Percentiles rank a stretch among this genome's conserved stretches.
Conservation (phyloP, 495 filamentous ascomycete species). For the Penicillium pancosmium region DNA sequence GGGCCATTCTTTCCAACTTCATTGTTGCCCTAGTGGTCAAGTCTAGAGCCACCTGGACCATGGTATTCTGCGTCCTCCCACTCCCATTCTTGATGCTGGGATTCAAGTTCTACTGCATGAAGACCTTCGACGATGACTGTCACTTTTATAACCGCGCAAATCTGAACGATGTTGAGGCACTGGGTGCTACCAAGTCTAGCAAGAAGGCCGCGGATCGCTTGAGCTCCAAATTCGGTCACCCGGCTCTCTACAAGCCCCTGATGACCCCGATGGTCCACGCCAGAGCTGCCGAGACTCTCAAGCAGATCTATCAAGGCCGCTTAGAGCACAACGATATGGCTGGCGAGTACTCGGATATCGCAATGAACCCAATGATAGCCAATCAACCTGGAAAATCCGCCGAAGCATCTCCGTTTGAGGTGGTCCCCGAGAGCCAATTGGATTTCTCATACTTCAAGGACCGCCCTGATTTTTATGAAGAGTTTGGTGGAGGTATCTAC, state of each 20-base stretch:
- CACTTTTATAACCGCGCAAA: constrained; percentile 73
- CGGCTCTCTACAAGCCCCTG: constrained; percentile 83
- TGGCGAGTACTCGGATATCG: constrained; percentile 72
- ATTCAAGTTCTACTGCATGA: constrained; percentile 86
- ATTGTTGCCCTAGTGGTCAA: constrained; percentile 76
- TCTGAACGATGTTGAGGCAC: constrained; percentile 57
- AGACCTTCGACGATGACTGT: constrained; percentile 73
- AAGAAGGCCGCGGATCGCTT: constrained; percentile 70
- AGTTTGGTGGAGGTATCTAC: constrained; percentile 80
- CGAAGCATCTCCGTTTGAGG: constrained; percentile 67
- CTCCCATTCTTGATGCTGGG: constrained; percentile 76
- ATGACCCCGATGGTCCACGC: constrained; percentile 96
- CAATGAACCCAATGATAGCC: constrained; percentile 79
- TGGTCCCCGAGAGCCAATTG: constrained; percentile 86
- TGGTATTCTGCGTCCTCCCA: constrained; percentile 70
- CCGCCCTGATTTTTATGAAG: constrained; percentile 82
- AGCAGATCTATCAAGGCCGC: constrained; percentile 78
- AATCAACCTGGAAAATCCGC: constrained; percentile 69
- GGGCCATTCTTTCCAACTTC: constrained; percentile 74
- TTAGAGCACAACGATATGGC: constrained; percentile 62
- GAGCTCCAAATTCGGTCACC: constrained; percentile 82
- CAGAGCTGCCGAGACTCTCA: constrained; percentile 79
- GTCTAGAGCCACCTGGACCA: constrained; percentile 56
- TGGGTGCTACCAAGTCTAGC: constrained; percentile 47
- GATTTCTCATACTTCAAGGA: constrained; percentile 94